phyloP scores from a whole-genome alignment of 306 rosid genomes.

The Aeschynomene evenia region DNA sequence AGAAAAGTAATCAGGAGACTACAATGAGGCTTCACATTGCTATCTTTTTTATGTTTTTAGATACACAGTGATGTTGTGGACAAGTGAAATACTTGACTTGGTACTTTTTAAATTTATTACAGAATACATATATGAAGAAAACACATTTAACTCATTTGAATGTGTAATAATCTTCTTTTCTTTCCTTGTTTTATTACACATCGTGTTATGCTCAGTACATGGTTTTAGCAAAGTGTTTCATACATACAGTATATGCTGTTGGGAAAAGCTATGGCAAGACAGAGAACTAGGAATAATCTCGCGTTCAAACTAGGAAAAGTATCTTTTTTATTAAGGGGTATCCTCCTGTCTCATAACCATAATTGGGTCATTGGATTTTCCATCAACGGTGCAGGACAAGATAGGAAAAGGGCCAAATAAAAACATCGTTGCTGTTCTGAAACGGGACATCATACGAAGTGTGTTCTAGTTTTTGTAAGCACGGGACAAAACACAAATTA shows the following conservation, averaged over 20 bases:
- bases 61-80: constrained; percentile 61
- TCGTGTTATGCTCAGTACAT: background rate
- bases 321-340: constrained; percentile 5
- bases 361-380: background rate
- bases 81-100: constrained; percentile 62
- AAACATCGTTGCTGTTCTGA: background rate
- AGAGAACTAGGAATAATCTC: background rate
- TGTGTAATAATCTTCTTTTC: constrained; percentile 41
- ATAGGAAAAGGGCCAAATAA: background rate
- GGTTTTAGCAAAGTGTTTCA: background rate
- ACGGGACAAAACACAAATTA: background rate
- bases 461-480: background rate
- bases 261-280: background rate
- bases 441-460: background rate
- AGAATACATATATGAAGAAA: constrained; percentile 60
- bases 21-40: constrained; percentile 68
- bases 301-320: background rate
- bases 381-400: constrained; percentile 12
- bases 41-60: constrained; percentile 41
- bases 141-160: constrained; percentile 45
- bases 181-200: background rate
- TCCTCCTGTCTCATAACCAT: too few relatives aligned
- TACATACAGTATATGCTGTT: background rate
- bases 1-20: constrained; percentile 55
- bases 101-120: constrained; percentile 66